A percentile compares a stretch with the other conserved stretches of the same genome.
phyloP scores from a whole-genome alignment of 2,329 filamentous ascomycete genomes.

The Zarea fungicola region DNA sequence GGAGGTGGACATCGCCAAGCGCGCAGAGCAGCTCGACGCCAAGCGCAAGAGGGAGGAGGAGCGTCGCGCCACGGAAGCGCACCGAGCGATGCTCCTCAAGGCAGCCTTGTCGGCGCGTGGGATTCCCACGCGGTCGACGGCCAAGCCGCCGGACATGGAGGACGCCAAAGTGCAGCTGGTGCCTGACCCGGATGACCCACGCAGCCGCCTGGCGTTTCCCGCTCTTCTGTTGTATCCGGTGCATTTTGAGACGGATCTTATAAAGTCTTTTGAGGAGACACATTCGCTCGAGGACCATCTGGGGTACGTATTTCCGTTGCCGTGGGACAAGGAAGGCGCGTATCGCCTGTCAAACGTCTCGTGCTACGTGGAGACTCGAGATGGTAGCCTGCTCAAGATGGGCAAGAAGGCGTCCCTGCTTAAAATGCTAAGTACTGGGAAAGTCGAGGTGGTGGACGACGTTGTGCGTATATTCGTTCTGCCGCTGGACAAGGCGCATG shows the following conservation, averaged over 20 bases:
- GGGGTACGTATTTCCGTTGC: conserved; percentile 77
- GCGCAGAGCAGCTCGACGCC: conserved; percentile 50
- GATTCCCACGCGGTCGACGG: conserved; percentile 62
- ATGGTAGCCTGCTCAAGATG: conserved; percentile 79
- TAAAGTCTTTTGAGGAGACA: conserved; percentile 79
- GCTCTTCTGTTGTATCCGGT: conserved; percentile 80
- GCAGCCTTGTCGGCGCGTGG: conserved; percentile 64
- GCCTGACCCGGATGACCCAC: conserved; percentile 67
- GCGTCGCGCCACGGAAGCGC: conserved; percentile 47
- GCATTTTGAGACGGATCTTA: conserved; percentile 78
- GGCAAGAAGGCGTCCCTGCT: conserved; percentile 77
- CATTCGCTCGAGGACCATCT: conserved; percentile 73
- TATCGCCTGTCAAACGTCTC: conserved; percentile 67
- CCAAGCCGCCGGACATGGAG: conserved; percentile 77
- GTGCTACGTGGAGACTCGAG: conserved; percentile 80
- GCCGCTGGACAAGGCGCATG: conserved; percentile 61
- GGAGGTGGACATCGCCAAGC: conserved; percentile 56
- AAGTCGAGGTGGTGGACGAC: conserved; percentile 82
- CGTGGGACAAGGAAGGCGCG: conserved; percentile 70
- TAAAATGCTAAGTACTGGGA: conserved; percentile 69
- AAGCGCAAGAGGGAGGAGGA: conserved; percentile 52
- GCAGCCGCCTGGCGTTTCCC: conserved; percentile 69
- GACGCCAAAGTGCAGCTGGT: conserved; percentile 68
- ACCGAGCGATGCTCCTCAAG: conserved; percentile 56
- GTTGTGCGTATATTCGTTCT: conserved; percentile 79